Base-by-base conservation (phyloP, 371 early-diverging fungal species). In the Mucor sp. region DNA sequence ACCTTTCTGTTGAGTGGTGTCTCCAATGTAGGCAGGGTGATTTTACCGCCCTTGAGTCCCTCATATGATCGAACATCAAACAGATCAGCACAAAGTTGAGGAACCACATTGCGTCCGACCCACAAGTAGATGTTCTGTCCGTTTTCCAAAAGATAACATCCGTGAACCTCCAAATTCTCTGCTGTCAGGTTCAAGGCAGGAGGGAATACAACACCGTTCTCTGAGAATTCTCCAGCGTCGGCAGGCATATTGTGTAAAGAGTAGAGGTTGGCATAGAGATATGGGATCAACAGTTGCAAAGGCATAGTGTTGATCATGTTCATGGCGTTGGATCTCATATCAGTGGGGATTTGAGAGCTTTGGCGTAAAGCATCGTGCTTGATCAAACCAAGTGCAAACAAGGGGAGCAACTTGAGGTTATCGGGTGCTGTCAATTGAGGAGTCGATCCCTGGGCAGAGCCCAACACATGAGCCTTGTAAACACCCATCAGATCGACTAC, bases 401-500 rank as follows among this genome's bases (percentile, higher is more conserved):
- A 63, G 21, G 93, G 93, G 28, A 94, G 74, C 44, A 91, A 69
- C 58, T 82, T 85, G 66, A 93, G 70, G 58, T 90, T 86, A 32
- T 85, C 87, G 17, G 90, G 89, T 5, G 89, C 67, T 47, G 90
- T 74, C 15, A 94, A 67, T 69, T 90, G 90, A 50, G 78, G 74
- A 11, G 85, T 70, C 17, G 50, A 50, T 27, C 50, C 91, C 1
- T 89, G 85, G 6, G 87, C 90, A 4, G 90, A 85, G 3, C 88
- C 84, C 14, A 88, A 82, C 32, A 95, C 89, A 62, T 89, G 87
- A 5, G 91, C 82, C 83, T 96, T 95, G 81, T 94, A 97, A 1
- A 92, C 92, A 30, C 89, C 89, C 21, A 97, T 70, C 14, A 99
- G 84, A 69, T 98, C 98, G 33, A 89, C 82, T 1, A 90, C 67